phyloP scores from a whole-genome alignment of 1,284 basidiomycete genomes.

The Pseudozyma sp. region DNA sequence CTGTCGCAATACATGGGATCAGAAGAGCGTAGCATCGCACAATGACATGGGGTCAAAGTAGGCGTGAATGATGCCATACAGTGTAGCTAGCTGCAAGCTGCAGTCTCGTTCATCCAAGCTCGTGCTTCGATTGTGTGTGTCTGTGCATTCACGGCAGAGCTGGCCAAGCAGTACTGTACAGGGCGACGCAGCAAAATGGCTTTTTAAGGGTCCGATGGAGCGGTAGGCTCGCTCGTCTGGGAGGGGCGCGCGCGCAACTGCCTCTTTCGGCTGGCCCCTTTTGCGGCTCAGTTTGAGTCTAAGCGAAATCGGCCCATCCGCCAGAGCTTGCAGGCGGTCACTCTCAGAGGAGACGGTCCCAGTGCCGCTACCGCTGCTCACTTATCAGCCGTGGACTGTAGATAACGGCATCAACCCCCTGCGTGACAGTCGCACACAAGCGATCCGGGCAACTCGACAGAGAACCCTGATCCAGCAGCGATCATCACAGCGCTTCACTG shows the following conservation, averaged over 20 bases:
- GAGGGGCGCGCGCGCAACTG: constrained; percentile 2
- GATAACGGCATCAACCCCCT: constrained; percentile 18
- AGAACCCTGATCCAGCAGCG: constrained; percentile 10
- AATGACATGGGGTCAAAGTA: too few relatives aligned
- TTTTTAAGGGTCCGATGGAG: too few relatives aligned
- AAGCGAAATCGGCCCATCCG: constrained; percentile 8
- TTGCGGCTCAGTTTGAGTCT: neutral
- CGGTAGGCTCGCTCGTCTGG: neutral
- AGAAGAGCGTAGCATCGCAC: too few relatives aligned
- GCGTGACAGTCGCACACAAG: neutral
- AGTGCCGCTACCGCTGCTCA: constrained; percentile 12
- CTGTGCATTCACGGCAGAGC: too few relatives aligned
- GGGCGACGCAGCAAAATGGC: too few relatives aligned
- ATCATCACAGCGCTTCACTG: neutral
- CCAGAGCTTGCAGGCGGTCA: neutral
- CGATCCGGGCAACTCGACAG: constrained; percentile 3
- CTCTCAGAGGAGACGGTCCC: neutral
- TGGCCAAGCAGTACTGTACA: too few relatives aligned
- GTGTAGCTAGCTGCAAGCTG: too few relatives aligned
- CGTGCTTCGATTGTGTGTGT: too few relatives aligned
- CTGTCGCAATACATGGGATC: too few relatives aligned
- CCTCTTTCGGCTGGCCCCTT: constrained; percentile 16
- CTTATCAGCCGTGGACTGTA: neutral
- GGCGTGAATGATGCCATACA: too few relatives aligned
- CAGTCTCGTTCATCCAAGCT: too few relatives aligned